Conservation (phyloP, 805 yeast species). For the Yamadazyma takamatsuzukensis region DNA sequence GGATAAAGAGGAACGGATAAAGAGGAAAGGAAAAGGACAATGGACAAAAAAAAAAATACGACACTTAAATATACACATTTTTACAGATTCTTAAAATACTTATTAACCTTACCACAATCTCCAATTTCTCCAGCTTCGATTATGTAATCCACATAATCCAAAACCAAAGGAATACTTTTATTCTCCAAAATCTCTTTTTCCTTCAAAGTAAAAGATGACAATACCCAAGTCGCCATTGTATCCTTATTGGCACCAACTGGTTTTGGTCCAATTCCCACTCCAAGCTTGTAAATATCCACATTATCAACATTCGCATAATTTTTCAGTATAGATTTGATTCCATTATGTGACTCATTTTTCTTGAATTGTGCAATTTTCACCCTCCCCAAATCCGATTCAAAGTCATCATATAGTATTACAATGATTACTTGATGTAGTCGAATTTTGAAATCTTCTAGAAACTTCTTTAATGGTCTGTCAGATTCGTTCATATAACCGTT, state of each 20-base stretch:
- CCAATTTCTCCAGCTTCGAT: slow-evolving; percentile 17
- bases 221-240: slow-evolving; percentile 40
- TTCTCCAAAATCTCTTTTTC: slow-evolving; percentile 19
- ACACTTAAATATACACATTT: not conserved
- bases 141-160: slow-evolving; percentile 20
- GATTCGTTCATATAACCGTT: slow-evolving; percentile 41
- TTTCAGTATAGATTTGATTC: slow-evolving; percentile 26
- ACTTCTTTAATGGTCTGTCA: slow-evolving; percentile 23
- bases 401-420: slow-evolving; percentile 35
- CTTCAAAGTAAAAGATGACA: slow-evolving; percentile 24
- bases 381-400: slow-evolving; percentile 29
- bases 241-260: slow-evolving; percentile 31
- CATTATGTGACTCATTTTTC: slow-evolving; percentile 39
- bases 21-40: not conserved
- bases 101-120: slow-evolving; percentile 26
- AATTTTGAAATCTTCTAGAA: slow-evolving; percentile 14
- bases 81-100: slow-evolving; percentile 10
- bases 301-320: slow-evolving; percentile 2
- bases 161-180: slow-evolving; percentile 12
- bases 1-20: not conserved
- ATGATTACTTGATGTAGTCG: slow-evolving; percentile 13
- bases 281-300: slow-evolving; percentile 27
- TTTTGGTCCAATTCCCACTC: slow-evolving; percentile 42
- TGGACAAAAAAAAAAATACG: not conserved
- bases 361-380: slow-evolving; percentile 27